These are phyloP conservation scores for Lepiota brunneoincarnata DNA, from an alignment of 768 basidiomycete genomes.

Conservation along the genomic window DNA sequence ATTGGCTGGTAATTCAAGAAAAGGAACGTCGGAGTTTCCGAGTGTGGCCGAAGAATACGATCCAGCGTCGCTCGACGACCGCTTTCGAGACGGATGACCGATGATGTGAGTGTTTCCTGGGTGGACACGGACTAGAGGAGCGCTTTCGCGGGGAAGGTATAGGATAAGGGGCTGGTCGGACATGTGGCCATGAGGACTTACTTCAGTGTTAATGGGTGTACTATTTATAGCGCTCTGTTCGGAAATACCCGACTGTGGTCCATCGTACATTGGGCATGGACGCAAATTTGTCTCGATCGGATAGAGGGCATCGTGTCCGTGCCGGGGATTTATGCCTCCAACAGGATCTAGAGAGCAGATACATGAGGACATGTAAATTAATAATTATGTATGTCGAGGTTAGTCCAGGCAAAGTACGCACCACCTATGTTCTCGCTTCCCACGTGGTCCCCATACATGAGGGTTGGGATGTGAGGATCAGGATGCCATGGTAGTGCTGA, in stretches of 20 bases:
- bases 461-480: background rate
- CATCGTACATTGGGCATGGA: background rate
- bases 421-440: background rate
- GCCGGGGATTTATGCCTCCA: too few relatives aligned
- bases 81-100: too few relatives aligned
- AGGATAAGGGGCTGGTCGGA: background rate
- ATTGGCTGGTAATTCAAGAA: background rate
- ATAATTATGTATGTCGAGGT: background rate
- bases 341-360: background rate
- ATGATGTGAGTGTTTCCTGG: too few relatives aligned
- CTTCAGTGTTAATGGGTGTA: background rate
- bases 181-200: background rate
- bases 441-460: background rate
- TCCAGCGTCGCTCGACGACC: too few relatives aligned
- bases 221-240: too few relatives aligned
- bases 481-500: slow-evolving; percentile 7
- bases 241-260: background rate
- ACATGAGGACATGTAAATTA: background rate
- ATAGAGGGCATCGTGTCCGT: too few relatives aligned
- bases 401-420: background rate
- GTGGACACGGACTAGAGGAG: too few relatives aligned
- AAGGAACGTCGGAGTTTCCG: too few relatives aligned
- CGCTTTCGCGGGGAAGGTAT: too few relatives aligned
- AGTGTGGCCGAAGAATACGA: background rate
- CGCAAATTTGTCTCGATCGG: too few relatives aligned